phyloP scores from a whole-genome alignment of 176 grass and related monocot species.

The Carex scoparia region DNA sequence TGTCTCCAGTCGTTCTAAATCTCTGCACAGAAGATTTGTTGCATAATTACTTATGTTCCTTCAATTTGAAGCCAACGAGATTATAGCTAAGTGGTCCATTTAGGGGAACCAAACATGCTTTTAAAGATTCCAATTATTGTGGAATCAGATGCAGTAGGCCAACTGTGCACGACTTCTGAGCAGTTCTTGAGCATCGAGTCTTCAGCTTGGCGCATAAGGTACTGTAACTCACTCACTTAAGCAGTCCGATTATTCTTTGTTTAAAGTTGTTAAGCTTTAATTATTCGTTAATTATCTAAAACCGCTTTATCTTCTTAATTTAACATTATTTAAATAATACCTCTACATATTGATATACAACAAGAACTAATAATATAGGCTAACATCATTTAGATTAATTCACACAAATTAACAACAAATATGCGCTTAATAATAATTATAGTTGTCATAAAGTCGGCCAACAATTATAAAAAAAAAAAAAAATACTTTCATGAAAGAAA shows the following conservation, averaged over 20 bases:
- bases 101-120: background rate
- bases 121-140: constrained; percentile 2
- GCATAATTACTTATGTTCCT: background rate
- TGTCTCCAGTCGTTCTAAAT: background rate
- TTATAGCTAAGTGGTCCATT: background rate
- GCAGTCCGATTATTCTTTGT: background rate
- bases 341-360: background rate
- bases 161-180: background rate
- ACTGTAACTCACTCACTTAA: background rate
- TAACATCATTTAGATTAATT: background rate
- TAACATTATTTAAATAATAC: background rate
- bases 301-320: background rate
- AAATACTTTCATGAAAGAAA: background rate
- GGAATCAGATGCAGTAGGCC: background rate
- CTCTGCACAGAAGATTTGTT: background rate
- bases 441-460: background rate
- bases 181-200: background rate
- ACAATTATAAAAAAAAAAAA: background rate
- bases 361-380: background rate
- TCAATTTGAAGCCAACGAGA: background rate
- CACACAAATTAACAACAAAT: background rate
- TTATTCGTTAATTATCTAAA: background rate
- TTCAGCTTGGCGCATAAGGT: background rate
- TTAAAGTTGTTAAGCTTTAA: background rate
- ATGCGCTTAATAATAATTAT: background rate